Evolutionary conservation across 345 rosid species (phyloP).

Genomic region (Linum trigynum): DNA sequence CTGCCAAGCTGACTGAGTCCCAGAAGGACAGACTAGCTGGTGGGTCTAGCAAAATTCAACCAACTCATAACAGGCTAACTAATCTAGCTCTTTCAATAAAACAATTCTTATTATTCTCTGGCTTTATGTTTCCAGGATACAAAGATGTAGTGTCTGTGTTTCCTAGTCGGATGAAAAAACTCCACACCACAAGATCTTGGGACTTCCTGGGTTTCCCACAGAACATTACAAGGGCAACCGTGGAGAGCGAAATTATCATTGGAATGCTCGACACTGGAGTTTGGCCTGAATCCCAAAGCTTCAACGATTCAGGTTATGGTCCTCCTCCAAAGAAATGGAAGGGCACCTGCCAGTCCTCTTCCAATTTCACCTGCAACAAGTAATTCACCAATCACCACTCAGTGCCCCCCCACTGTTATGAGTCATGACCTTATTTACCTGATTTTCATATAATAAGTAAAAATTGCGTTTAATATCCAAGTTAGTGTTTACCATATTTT

Average conservation of each 20-base stretch:
- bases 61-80: no score
- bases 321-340: neutral
- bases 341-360: neutral
- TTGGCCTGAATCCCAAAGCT: slow-evolving; percentile 2
- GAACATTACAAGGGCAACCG: neutral
- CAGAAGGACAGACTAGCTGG: no score
- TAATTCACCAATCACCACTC: neutral
- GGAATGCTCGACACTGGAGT: neutral
- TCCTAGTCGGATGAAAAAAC: neutral
- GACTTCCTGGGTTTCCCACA: neutral
- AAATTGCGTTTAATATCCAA: no score
- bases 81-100: no score
- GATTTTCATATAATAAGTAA: no score
- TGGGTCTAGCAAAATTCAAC: no score
- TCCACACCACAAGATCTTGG: neutral
- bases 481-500: no score
- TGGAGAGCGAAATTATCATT: neutral
- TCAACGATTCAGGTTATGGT: neutral
- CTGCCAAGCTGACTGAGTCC: no score
- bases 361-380: slow-evolving; percentile 5
- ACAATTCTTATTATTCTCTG: neutral
- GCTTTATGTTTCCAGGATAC: neutral
- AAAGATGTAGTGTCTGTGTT: neutral
- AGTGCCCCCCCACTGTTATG: neutral
- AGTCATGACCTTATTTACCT: neutral